These are phyloP conservation scores for Hygrophila difformis DNA, from an alignment of 257 asterid species.

Conservation along the genomic window DNA sequence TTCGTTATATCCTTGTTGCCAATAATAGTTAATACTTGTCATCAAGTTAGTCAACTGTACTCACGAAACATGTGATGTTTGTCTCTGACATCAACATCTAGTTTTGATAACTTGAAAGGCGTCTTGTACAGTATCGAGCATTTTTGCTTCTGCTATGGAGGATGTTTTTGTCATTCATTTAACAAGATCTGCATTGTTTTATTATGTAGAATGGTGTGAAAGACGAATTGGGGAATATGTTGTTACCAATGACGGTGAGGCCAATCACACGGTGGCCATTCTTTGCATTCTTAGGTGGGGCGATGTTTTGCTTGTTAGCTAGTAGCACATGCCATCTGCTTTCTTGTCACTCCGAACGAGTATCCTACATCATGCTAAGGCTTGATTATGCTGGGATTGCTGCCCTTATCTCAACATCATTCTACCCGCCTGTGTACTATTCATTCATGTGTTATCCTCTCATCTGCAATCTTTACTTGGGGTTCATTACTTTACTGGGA, in stretches of 20 bases:
- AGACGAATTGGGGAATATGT: constrained; percentile 66
- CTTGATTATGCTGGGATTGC: constrained; percentile 91
- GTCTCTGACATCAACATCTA: too few relatives aligned
- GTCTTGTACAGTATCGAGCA: not conserved
- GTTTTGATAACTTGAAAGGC: too few relatives aligned
- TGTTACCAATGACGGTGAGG: constrained; percentile 41
- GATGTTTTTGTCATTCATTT: not conserved
- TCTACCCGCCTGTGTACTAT: constrained; percentile 88
- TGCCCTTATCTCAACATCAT: constrained; percentile 86
- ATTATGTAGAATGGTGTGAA: constrained; percentile 57
- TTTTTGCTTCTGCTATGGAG: not conserved
- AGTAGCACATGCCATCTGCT: constrained; percentile 91
- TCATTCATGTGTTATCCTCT: constrained; percentile 92
- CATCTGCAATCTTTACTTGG: constrained; percentile 80
- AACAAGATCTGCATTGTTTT: constrained; percentile 8
- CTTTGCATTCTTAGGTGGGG: constrained; percentile 88
- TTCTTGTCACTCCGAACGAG: constrained; percentile 74
- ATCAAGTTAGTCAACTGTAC: too few relatives aligned
- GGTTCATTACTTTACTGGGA: constrained; percentile 76
- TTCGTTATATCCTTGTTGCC: too few relatives aligned
- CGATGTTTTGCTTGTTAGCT: constrained; percentile 90
- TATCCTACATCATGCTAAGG: constrained; percentile 81
- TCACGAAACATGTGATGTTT: too few relatives aligned
- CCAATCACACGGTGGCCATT: constrained; percentile 99
- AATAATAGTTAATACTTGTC: too few relatives aligned